Base-by-base conservation (phyloP, 148 eudicot species). In the Beta vulgaris region DNA sequence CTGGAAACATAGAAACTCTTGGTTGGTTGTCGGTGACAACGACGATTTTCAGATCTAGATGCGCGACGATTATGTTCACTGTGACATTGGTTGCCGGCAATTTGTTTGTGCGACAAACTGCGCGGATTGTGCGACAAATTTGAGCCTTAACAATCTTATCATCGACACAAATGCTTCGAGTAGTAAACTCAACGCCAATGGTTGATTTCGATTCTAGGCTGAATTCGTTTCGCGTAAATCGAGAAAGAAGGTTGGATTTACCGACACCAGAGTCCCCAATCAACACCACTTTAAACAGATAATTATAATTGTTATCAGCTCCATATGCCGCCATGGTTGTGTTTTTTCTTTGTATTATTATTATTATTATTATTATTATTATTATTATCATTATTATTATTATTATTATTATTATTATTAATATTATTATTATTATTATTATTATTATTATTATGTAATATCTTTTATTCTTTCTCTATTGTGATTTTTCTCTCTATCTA, bases 321-420 rank as follows among this genome's bases (percentile, higher is more conserved):
- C 51, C 16, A 13, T 46, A 46, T 42, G 77, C 75, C 19, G 80
- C 85, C 85, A 83, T 82, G 51, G 26, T 43, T 68, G 1, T 36
- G 44, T 7, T 39, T 29, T 23, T 48, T 25, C 26, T 26, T 23
- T 40, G 5, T 42, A 28, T 28, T 40, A 23, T 54, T 42, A 34
- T 58, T n/a, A n/a, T n/a, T n/a, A n/a, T n/a, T n/a, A n/a, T n/a
- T n/a, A n/a, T n/a, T n/a, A n/a, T n/a, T n/a, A n/a, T n/a, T n/a
- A n/a, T n/a, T n/a, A n/a, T n/a, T n/a, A n/a, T n/a, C n/a, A n/a
- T n/a, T n/a, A n/a, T n/a, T n/a, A n/a, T n/a, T n/a, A n/a, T n/a
- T n/a, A n/a, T n/a, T n/a, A n/a, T n/a, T n/a, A n/a, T n/a, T n/a
- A n/a, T n/a, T n/a, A n/a, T n/a, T n/a, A n/a, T n/a, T n/a, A n/a